Conservation (phyloP, 2,329 filamentous ascomycete species). For the Pseudogymnoascus destructans region DNA sequence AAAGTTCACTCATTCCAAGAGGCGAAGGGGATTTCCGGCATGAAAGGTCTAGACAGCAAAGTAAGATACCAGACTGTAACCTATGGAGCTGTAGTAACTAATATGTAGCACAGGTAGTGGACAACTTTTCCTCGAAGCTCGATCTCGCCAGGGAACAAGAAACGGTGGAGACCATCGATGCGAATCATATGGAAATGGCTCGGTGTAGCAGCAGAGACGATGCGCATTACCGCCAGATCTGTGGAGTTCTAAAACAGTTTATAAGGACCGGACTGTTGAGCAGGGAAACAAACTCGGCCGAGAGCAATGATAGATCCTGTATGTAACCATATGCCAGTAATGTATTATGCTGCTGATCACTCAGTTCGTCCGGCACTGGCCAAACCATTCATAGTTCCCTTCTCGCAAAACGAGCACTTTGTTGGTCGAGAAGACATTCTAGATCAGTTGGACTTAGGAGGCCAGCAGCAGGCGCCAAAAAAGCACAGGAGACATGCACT, state of each 20-base stretch:
- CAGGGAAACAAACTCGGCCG: background rate
- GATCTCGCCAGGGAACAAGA: constrained; percentile 24
- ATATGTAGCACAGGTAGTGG: background rate
- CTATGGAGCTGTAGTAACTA: background rate
- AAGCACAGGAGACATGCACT: constrained; percentile 9
- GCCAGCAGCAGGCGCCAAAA: background rate
- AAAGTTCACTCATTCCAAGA: constrained; percentile 32
- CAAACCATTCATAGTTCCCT: constrained; percentile 4
- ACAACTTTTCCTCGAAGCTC: constrained; percentile 15
- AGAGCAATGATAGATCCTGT: background rate
- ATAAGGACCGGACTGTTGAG: background rate
- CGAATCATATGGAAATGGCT: constrained; percentile 31
- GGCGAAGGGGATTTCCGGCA: constrained; percentile 24
- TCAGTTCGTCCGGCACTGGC: background rate
- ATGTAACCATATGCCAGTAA: background rate
- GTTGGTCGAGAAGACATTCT: constrained; percentile 1
- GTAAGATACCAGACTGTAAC: constrained; percentile 14
- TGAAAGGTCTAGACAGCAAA: constrained; percentile 27
- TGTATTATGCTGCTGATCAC: background rate
- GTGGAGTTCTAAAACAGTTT: constrained; percentile 10
- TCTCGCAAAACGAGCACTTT: background rate
- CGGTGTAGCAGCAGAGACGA: constrained; percentile 27
- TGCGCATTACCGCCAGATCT: constrained; percentile 17
- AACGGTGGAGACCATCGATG: constrained; percentile 25
- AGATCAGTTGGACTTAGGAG: background rate